phyloP scores from a whole-genome alignment of 371 early-diverging fungal genomes.

The Gilbertella persicaria region DNA sequence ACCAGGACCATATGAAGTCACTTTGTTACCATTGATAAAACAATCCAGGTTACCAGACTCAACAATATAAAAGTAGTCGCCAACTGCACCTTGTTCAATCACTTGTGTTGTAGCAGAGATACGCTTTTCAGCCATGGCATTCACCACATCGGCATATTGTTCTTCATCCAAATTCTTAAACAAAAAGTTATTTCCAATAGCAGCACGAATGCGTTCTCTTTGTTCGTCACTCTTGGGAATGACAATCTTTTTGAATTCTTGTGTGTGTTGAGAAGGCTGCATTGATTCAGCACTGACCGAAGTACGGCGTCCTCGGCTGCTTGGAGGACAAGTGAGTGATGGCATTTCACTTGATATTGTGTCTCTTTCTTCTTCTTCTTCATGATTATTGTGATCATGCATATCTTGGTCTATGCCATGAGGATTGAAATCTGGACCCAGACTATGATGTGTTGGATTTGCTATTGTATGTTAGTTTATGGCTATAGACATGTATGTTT shows the following conservation, averaged over 20 bases:
- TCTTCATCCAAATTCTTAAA: constrained; percentile 95
- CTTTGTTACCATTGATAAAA: constrained; percentile 71
- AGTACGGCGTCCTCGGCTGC: constrained; percentile 80
- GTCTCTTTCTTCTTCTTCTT: constrained; percentile 41
- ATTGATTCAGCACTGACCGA: constrained; percentile 97
- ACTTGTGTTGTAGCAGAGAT: constrained; percentile 72
- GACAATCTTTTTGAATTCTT: constrained; percentile 76
- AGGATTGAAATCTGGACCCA: constrained; percentile 14
- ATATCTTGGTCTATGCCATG: constrained; percentile 4
- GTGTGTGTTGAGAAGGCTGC: constrained; percentile 78
- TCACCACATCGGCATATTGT: constrained; percentile 89
- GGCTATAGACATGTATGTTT: not conserved
- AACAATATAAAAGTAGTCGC: constrained; percentile 97
- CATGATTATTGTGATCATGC: constrained; percentile 1
- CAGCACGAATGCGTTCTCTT: constrained; percentile 73
- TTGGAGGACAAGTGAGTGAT: constrained; percentile 5
- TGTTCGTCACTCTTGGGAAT: constrained; percentile 89
- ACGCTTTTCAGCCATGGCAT: constrained; percentile 96
- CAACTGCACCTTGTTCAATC: constrained; percentile 95
- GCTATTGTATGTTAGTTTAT: too few relatives aligned
- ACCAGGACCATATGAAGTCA: constrained; percentile 63
- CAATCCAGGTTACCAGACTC: constrained; percentile 95
- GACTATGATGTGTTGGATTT: not conserved
- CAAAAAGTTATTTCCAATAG: constrained; percentile 88
- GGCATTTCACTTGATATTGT: constrained; percentile 18